Evolutionary conservation across 2,329 filamentous ascomycete genomes (phyloP).

Genomic region (Phoma sp.): DNA sequence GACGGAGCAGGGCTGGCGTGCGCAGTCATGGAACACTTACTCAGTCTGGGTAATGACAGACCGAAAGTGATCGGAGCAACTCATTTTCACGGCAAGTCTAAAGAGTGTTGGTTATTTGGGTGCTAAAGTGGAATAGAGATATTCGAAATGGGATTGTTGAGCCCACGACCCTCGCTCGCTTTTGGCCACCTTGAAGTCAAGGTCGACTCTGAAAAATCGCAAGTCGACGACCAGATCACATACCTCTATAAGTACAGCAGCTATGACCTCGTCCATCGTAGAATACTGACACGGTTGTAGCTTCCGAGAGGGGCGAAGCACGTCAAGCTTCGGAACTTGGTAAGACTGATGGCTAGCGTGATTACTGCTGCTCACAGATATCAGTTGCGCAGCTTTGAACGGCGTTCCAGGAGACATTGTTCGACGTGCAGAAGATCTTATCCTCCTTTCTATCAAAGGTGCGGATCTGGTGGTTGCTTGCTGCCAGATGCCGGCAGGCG

Average conservation of each 20-base stretch:
- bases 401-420: constrained; percentile 77
- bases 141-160: constrained; percentile 68
- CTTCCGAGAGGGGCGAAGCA: constrained; percentile 68
- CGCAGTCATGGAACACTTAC: constrained; percentile 64
- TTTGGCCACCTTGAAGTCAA: constrained; percentile 77
- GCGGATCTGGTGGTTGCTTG: constrained; percentile 79
- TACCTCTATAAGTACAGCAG: constrained; percentile 71
- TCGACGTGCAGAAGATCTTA: constrained; percentile 75
- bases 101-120: constrained; percentile 50
- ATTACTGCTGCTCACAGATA: constrained; percentile 1
- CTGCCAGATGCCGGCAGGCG: constrained; percentile 67
- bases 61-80: constrained; percentile 68
- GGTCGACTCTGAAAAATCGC: constrained; percentile 59
- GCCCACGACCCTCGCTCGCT: constrained; percentile 56
- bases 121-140: constrained; percentile 63
- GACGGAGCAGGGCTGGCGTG: constrained; percentile 70
- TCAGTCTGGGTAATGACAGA: constrained; percentile 54
- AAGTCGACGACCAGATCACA: constrained; percentile 67
- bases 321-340: constrained; percentile 81
- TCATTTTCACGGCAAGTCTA: constrained; percentile 64
- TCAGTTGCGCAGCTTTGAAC: constrained; percentile 80
- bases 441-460: constrained; percentile 69
- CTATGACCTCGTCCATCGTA: not conserved
- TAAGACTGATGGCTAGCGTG: constrained; percentile 27
- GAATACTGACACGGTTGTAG: constrained; percentile 37